Evolutionary conservation across 352 stramenopile species (phyloP), one percentile per base, ranked within the genome.

Genomic region (Pythium oligandrum): DNA sequence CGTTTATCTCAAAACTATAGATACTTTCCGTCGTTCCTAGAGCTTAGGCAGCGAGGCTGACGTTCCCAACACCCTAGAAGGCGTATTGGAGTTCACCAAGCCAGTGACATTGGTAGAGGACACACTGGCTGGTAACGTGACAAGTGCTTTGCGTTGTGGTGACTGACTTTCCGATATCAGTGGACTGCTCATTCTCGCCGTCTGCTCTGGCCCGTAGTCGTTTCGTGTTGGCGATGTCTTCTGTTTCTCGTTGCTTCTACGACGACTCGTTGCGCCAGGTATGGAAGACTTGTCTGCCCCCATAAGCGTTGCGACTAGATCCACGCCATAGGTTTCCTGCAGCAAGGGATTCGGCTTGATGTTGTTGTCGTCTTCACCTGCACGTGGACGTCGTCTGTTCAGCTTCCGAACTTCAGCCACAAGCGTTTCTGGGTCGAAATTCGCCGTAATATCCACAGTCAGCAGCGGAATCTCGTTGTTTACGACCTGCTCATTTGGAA

Each of bases 271-370:
- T 31, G 43, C 9, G 17, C 43, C 9, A 11, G 43, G 43, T 43
- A 43, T 43, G 38, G 38, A 43, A 43, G 38, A 43, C 38, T 43
- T 43, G 38, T 43, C 38, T 26, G 38, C 52, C 3, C 59, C 48
- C 57, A 74, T 61, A n/a, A 71, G 53, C 3, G 54, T 43, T n/a
- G 40, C 51, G 4, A 88, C 76, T 9, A 92, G 70, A 39, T 90
- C 78, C 6, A 81, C 56, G 7, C 78, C 78, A 43, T 92, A 88
- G 43, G 81, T 82, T 33, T 86, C 71, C 51, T 79, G 46, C 3
- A 91, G 47, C 11, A 56, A 43, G 9, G 57, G n/a, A 42, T 64
- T 50, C 11, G 1, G 17, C 17, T 26, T 26, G 17, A 26, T 26
- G 17, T 26, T 26, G 17, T 26, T 26, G 17, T 26, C 17, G 17